Conservation (phyloP, 2,329 filamentous ascomycete species). For the Gaeumannomyces tritici region DNA sequence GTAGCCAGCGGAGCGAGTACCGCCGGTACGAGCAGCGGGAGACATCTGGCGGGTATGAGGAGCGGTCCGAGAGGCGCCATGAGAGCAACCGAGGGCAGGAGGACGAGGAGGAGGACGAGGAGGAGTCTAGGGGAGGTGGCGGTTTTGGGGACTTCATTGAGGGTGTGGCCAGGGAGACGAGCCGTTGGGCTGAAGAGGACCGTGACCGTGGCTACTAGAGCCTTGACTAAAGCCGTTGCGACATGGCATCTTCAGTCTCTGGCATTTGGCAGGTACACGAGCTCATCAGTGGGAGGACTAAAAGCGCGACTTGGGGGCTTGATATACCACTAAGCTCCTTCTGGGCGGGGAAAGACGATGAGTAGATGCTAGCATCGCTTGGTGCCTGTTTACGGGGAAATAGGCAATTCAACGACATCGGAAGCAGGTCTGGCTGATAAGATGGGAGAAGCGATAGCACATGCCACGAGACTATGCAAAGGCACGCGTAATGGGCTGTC, state of each 20-base stretch:
- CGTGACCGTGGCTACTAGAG: not conserved
- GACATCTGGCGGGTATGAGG: constrained; percentile 38
- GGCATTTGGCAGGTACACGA: not conserved
- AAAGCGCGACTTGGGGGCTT: not conserved
- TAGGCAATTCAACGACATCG: not conserved
- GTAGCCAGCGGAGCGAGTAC: constrained; percentile 50
- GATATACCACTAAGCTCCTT: not conserved
- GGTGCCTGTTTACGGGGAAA: too few relatives aligned
- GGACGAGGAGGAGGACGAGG: not conserved
- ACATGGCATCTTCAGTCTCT: not conserved
- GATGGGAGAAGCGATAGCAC: too few relatives aligned
- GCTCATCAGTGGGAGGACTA: not conserved
- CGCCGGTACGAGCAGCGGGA: constrained; percentile 51
- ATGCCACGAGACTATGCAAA: too few relatives aligned
- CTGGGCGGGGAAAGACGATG: not conserved
- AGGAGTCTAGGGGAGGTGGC: not conserved
- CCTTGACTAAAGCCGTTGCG: not conserved
- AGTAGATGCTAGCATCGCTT: not conserved
- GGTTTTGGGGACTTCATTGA: not conserved
- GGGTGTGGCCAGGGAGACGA: not conserved
- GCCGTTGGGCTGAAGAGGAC: not conserved
- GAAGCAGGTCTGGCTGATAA: too few relatives aligned
- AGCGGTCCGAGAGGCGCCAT: constrained; percentile 24
- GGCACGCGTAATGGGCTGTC: not conserved
- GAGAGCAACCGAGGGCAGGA: constrained; percentile 5